Percentiles rank a stretch among this genome's conserved stretches.
Conservation (phyloP, 2,329 filamentous ascomycete genomes). For the Botrytis fabae region DNA sequence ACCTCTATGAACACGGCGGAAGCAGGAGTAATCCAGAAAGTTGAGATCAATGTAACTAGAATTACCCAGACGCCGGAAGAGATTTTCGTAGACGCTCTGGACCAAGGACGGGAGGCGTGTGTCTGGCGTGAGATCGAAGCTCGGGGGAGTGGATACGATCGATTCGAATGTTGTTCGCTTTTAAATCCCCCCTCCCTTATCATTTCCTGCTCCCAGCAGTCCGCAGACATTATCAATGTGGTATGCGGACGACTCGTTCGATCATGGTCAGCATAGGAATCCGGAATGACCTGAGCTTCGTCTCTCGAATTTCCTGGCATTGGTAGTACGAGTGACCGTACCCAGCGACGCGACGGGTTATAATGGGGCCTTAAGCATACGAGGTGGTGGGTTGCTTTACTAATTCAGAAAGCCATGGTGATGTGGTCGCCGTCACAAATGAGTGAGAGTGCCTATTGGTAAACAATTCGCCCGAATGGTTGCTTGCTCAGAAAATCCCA, state of each 20-base stretch:
- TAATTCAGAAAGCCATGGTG: slow-evolving; percentile 35
- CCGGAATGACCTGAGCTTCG: slow-evolving; percentile 31
- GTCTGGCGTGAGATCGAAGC: not conserved
- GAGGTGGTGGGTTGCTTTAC: slow-evolving; percentile 24
- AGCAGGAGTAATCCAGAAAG: slow-evolving; percentile 44
- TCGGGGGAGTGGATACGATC: not conserved
- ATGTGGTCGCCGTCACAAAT: slow-evolving; percentile 26
- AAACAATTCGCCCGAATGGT: not conserved
- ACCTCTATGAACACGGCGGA: slow-evolving; percentile 71
- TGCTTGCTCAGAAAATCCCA: not conserved
- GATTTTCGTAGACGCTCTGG: not conserved
- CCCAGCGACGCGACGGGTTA: slow-evolving; percentile 33
- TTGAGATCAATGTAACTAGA: slow-evolving; percentile 33
- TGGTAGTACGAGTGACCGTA: slow-evolving; percentile 28
- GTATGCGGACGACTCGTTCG: slow-evolving; percentile 21
- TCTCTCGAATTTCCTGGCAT: slow-evolving; percentile 36
- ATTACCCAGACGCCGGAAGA: slow-evolving; percentile 27
- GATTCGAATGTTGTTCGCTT: not conserved
- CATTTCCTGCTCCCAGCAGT: slow-evolving; percentile 27
- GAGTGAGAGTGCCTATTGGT: slow-evolving; percentile 6
- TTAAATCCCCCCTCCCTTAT: not conserved
- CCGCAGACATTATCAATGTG: slow-evolving; percentile 33
- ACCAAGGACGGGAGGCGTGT: not conserved
- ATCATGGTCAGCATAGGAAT: slow-evolving; percentile 33
- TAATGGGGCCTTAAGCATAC: slow-evolving; percentile 29